Base-by-base conservation (phyloP, 805 yeast species). In the Hanseniaspora vineae region DNA sequence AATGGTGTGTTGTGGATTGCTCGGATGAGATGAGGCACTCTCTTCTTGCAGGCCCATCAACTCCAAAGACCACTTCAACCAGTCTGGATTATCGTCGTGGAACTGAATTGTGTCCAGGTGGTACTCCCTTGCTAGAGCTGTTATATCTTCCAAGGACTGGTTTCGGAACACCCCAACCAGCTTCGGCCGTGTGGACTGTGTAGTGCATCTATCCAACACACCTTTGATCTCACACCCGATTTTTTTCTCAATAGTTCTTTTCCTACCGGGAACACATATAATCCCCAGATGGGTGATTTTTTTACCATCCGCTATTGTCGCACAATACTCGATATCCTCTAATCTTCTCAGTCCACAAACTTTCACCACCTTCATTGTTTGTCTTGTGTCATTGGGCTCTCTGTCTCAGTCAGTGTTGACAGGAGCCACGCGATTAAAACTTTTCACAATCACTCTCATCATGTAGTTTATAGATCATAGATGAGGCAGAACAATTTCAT, bases 101-200 rank as follows among this genome's bases (percentile, higher is more conserved):
- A 92, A 65, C 60, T 92, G 98, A 1, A 92, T 83, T 23, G 86
- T 66, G 62, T 92, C 97, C 3, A 88, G 59, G 1, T 67, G 66
- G 14, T 80, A 61, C 8, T 70, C 72, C 1, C 52, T 48, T 33
- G 61, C 62, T 1, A 72, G 55, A 10, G 54, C 49, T 39, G 69
- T 59, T 1, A 90, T 82, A 13, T 81, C 83, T 1, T 75, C 80
- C 2, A 82, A 56, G 0, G 81, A 57, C 62, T 89, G 97, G 60
- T 92, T 86, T 50, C 89, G 70, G 66, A 90, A 87, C 2, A 90
- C 98, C 1, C 97, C 98, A 2, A 88, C 96, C 2, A 84, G 62
- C 54, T 69, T 58, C 48, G n/a, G 61, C 57, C 15, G 3, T n/a
- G 31, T 42, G 18, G 39, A 32, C 5, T 56, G 50, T 31, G 55